Evolutionary conservation across 768 basidiomycete species (phyloP).

Genomic region (Trametes maxima): DNA sequence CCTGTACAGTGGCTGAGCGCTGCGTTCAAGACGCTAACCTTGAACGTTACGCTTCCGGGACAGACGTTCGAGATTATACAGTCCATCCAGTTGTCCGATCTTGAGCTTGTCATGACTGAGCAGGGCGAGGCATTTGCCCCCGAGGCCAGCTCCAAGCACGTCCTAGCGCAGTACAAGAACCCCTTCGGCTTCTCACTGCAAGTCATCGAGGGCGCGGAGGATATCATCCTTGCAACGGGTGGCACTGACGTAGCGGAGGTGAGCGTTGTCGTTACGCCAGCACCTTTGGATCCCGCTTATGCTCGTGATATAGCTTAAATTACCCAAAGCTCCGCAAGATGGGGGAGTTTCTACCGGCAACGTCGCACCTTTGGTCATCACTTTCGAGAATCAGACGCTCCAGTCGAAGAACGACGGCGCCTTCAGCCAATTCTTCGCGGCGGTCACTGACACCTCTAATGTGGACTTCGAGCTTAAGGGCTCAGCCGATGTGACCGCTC

Average conservation of each 20-base stretch:
- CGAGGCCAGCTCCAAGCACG: slow-evolving; percentile 55
- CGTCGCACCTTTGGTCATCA: slow-evolving; percentile 57
- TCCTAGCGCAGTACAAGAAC: slow-evolving; percentile 64
- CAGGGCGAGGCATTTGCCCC: slow-evolving; percentile 61
- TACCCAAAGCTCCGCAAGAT: slow-evolving; percentile 50
- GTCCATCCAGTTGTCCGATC: slow-evolving; percentile 60
- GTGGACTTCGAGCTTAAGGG: slow-evolving; percentile 56
- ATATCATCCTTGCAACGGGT: slow-evolving; percentile 50
- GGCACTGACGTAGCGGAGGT: slow-evolving; percentile 59
- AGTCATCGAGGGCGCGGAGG: slow-evolving; percentile 56
- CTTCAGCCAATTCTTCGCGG: slow-evolving; percentile 60
- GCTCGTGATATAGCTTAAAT: slow-evolving; percentile 42
- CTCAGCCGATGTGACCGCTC: slow-evolving; percentile 57
- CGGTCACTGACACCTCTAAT: slow-evolving; percentile 51
- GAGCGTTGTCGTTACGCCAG: slow-evolving; percentile 15
- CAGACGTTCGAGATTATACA: slow-evolving; percentile 63
- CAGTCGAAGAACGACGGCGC: slow-evolving; percentile 54
- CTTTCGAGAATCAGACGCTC: slow-evolving; percentile 58
- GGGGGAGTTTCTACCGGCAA: slow-evolving; percentile 76
- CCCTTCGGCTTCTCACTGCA: slow-evolving; percentile 78
- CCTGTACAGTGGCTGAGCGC: slow-evolving; percentile 63
- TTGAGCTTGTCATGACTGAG: slow-evolving; percentile 54
- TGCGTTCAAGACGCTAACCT: slow-evolving; percentile 68
- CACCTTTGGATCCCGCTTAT: neutral
- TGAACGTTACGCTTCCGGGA: slow-evolving; percentile 64